Evolutionary conservation across 2,329 filamentous ascomycete species (phyloP).

Genomic region (Cryoendolithus antarcticus): DNA sequence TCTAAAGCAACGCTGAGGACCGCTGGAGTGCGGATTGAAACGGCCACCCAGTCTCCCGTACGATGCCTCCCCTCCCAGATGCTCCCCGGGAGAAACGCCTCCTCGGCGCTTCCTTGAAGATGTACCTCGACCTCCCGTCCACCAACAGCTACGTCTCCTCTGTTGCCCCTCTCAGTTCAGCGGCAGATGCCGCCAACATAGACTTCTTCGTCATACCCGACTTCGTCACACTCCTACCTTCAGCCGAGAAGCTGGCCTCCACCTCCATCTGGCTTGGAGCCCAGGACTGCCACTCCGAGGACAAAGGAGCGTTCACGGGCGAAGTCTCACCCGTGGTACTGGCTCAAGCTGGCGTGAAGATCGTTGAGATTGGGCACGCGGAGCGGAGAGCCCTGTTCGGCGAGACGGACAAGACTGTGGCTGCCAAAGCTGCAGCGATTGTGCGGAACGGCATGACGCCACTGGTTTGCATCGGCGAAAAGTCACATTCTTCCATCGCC

Average conservation of each 20-base stretch:
- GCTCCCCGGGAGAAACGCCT: conserved; percentile 42
- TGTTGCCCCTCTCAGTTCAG: conserved; percentile 34
- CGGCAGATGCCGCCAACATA: conserved; percentile 42
- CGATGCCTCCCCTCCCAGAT: conserved; percentile 19
- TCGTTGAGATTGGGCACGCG: conserved; percentile 73
- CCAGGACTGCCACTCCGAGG: conserved; percentile 61
- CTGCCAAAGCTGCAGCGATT: conserved; percentile 57
- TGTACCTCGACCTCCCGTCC: conserved; percentile 61
- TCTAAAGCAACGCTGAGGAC: no score
- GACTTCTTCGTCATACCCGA: conserved; percentile 71
- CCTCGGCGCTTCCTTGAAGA: conserved; percentile 63
- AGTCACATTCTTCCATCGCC: conserved; percentile 32
- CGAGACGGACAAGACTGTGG: conserved; percentile 59
- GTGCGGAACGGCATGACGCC: conserved; percentile 60
- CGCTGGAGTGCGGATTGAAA: no score
- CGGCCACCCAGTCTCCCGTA: no score
- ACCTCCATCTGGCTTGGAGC: conserved; percentile 54
- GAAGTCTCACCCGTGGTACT: conserved; percentile 61
- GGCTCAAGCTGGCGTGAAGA: conserved; percentile 51
- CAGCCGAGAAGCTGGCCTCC: conserved; percentile 32
- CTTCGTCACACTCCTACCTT: conserved; percentile 53
- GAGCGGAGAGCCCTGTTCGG: conserved; percentile 61
- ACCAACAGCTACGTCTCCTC: conserved; percentile 41
- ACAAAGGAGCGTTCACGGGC: conserved; percentile 63
- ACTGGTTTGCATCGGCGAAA: conserved; percentile 70